A percentile compares a stretch with the other conserved stretches of the same genome.
Conservation (phyloP, 2,329 filamentous ascomycete genomes). For the Beauveria sp. region DNA sequence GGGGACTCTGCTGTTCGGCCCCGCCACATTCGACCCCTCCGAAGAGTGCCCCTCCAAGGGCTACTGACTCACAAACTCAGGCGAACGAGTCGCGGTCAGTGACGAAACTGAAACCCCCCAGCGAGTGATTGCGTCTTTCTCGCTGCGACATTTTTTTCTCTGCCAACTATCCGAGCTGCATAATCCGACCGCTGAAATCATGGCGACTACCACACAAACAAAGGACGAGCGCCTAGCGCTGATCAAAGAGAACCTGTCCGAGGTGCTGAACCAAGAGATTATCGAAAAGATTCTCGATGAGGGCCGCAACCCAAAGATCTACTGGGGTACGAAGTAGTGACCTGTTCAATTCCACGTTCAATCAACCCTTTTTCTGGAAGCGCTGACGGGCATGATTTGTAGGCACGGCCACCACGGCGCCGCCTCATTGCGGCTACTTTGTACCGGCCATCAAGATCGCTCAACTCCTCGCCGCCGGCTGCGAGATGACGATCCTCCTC, state of each 20-base stretch:
- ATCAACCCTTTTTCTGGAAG: neutral
- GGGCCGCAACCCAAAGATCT: slow-evolving; percentile 67
- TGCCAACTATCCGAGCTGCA: neutral
- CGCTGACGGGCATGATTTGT: neutral
- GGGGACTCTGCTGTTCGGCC: neutral
- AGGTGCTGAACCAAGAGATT: slow-evolving; percentile 78
- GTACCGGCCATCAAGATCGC: slow-evolving; percentile 85
- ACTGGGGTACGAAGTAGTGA: slow-evolving; percentile 58
- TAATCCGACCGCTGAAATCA: neutral
- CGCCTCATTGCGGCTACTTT: slow-evolving; percentile 84
- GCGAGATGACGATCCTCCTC: slow-evolving; percentile 72
- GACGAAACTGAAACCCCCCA: neutral
- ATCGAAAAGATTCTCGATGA: slow-evolving; percentile 66
- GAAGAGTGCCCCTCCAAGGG: neutral
- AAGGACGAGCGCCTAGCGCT: slow-evolving; percentile 60
- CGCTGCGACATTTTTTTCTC: neutral
- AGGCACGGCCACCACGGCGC: slow-evolving; percentile 77
- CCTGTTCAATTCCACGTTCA: neutral
- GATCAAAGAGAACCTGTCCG: slow-evolving; percentile 73
- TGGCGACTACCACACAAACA: slow-evolving; percentile 25
- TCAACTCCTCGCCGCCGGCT: slow-evolving; percentile 77
- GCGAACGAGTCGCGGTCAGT: neutral
- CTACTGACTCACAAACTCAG: slow-evolving; percentile 8
- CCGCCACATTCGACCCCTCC: slow-evolving; percentile 7
- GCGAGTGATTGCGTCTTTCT: neutral